Evolutionary conservation across 2,329 filamentous ascomycete genomes (phyloP).

Genomic region (Talaromyces funiculosus): DNA sequence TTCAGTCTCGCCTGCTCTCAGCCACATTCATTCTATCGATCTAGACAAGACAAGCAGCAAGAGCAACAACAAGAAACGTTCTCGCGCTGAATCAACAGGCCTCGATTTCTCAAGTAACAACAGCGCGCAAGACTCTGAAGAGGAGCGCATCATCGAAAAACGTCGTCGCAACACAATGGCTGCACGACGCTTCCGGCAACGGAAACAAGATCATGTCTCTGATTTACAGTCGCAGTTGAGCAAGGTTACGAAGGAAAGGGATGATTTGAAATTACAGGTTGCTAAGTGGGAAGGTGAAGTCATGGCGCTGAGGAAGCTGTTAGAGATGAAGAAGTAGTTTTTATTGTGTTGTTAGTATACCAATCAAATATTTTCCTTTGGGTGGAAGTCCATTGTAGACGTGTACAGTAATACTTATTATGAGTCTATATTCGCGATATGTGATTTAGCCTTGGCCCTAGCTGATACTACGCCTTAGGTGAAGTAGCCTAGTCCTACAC

Average conservation of each 20-base stretch:
- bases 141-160: conserved; percentile 22
- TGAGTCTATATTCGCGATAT: background rate
- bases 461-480: background rate
- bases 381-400: background rate
- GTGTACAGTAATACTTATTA: background rate
- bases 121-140: conserved; percentile 14
- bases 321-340: conserved; percentile 15
- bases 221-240: conserved; percentile 30
- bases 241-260: conserved; percentile 27
- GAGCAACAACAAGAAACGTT: conserved; percentile 7
- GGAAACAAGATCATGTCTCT: conserved; percentile 29
- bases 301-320: conserved; percentile 26
- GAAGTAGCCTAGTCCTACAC: background rate
- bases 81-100: conserved; percentile 3
- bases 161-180: conserved; percentile 33
- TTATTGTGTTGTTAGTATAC: background rate
- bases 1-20: conserved; percentile 3
- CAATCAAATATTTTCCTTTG: background rate
- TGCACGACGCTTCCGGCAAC: conserved; percentile 32
- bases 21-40: conserved; percentile 1
- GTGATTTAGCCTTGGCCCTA: background rate
- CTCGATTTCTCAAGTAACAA: conserved; percentile 11
- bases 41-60: background rate
- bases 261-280: conserved; percentile 30
- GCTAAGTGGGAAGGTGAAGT: conserved; percentile 34